phyloP scores from a whole-genome alignment of 1,284 basidiomycete species.

The Fistulinella cinereoalba region DNA sequence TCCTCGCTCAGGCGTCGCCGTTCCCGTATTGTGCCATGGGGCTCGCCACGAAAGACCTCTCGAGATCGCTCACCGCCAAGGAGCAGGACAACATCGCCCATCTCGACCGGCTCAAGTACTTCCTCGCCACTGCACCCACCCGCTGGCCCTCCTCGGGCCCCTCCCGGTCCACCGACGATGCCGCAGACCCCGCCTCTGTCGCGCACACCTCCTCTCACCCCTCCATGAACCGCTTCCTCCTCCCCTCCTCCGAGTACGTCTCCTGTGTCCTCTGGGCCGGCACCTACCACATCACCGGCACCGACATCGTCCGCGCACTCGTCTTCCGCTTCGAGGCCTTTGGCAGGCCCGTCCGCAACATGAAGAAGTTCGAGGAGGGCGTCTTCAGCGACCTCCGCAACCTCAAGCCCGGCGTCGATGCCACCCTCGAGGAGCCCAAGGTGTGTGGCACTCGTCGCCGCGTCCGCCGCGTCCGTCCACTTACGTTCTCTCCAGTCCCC shows the following conservation, averaged over 20 bases:
- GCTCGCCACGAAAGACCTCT: conserved; percentile 29
- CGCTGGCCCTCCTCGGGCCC: conserved; percentile 48
- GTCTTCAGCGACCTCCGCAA: conserved; percentile 90
- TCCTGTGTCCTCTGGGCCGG: conserved; percentile 89
- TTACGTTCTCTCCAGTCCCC: conserved; percentile 54
- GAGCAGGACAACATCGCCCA: conserved; percentile 70
- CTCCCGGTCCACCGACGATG: conserved; percentile 25
- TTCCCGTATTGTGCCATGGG: conserved; percentile 22
- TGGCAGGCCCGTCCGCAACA: conserved; percentile 74
- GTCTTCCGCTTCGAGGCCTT: conserved; percentile 91
- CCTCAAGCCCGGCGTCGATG: conserved; percentile 87
- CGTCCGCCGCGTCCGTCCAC: not conserved
- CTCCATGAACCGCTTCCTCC: conserved; percentile 76
- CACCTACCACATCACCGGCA: conserved; percentile 88
- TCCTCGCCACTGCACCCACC: conserved; percentile 81
- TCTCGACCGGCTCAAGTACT: conserved; percentile 78
- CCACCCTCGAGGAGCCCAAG: conserved; percentile 90
- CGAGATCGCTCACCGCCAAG: conserved; percentile 51
- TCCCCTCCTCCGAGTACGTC: conserved; percentile 84
- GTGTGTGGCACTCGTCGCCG: conserved; percentile 39
- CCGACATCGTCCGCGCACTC: conserved; percentile 83
- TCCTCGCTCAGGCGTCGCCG: conserved; percentile 9
- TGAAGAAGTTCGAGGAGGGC: conserved; percentile 93
- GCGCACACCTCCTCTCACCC: conserved; percentile 50
- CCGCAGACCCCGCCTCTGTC: conserved; percentile 19